Conservation (phyloP, 345 rosid genomes). For the Litchi chinensis region DNA sequence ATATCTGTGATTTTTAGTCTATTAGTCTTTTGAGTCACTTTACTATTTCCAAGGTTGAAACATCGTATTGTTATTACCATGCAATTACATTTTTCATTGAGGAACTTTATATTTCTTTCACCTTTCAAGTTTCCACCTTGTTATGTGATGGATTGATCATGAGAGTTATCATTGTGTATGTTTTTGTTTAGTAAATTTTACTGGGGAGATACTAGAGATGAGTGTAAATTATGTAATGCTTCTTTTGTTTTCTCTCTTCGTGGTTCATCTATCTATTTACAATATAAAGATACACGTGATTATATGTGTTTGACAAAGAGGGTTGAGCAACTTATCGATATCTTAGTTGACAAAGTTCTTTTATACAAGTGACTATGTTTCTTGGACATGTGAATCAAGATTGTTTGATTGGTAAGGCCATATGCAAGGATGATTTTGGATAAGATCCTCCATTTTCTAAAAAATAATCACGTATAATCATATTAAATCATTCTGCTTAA, state of each 20-base stretch:
- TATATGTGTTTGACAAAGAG: background rate
- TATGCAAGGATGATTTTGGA: constrained; percentile 70
- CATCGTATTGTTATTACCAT: background rate
- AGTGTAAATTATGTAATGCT: background rate
- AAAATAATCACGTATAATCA: constrained; percentile 75
- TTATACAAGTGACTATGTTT: constrained; percentile 83
- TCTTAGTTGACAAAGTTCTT: background rate
- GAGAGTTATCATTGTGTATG: background rate
- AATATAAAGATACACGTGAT: background rate
- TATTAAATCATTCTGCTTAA: constrained; percentile 15
- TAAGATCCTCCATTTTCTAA: constrained; percentile 79
- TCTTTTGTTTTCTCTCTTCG: background rate
- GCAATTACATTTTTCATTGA: background rate
- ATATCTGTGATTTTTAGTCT: no score
- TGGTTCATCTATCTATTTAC: background rate
- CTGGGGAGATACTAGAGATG: background rate
- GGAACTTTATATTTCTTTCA: background rate
- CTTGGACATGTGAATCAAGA: constrained; percentile 96
- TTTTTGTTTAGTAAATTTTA: background rate
- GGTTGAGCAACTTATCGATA: background rate
- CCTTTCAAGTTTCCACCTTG: no score
- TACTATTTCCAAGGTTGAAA: no score
- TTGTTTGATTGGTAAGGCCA: constrained; percentile 93
- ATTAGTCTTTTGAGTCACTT: no score
- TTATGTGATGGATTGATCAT: background rate